These are phyloP conservation scores for Yamadazyma nakazawae DNA, from an alignment of 805 yeast species.

Conservation along the genomic window DNA sequence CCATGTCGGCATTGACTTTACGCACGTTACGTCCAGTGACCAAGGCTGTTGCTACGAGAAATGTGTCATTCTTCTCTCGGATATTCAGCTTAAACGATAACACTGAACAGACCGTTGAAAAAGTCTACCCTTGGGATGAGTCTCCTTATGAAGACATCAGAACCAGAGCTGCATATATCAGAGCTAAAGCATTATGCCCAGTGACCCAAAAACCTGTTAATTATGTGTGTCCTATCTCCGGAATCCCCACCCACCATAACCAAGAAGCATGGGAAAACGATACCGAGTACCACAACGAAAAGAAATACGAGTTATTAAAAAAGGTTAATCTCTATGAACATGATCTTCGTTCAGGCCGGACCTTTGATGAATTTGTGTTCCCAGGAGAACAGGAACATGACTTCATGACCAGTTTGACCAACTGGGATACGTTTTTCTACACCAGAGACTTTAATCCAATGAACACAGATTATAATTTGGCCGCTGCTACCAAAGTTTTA, in stretches of 20 bases:
- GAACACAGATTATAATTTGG: conserved; percentile 95
- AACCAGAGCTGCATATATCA: conserved; percentile 85
- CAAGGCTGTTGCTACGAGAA: conserved; percentile 12
- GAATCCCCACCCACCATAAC: conserved; percentile 94
- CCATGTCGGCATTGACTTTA: not conserved
- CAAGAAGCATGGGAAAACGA: conserved; percentile 87
- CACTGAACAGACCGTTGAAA: conserved; percentile 25
- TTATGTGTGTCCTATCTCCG: conserved; percentile 88
- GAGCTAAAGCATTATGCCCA: conserved; percentile 87
- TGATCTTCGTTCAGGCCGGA: conserved; percentile 89
- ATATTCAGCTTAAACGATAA: conserved; percentile 34
- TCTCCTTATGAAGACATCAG: conserved; percentile 87
- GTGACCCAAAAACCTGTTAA: conserved; percentile 77
- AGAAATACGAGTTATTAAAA: conserved; percentile 69
- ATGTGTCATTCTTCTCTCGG: conserved; percentile 37
- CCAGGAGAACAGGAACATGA: conserved; percentile 79
- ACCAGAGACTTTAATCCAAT: conserved; percentile 90
- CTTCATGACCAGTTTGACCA: conserved; percentile 67
- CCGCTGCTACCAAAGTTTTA: conserved; percentile 91
- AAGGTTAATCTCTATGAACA: conserved; percentile 92
- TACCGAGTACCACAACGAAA: conserved; percentile 60
- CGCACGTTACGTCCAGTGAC: conserved; percentile 2
- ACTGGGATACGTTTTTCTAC: conserved; percentile 92
- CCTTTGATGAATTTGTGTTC: conserved; percentile 92
- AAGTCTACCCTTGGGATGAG: conserved; percentile 71